Base-by-base conservation (phyloP, 2,329 filamentous ascomycete species). In the Apiospora pterosperma region DNA sequence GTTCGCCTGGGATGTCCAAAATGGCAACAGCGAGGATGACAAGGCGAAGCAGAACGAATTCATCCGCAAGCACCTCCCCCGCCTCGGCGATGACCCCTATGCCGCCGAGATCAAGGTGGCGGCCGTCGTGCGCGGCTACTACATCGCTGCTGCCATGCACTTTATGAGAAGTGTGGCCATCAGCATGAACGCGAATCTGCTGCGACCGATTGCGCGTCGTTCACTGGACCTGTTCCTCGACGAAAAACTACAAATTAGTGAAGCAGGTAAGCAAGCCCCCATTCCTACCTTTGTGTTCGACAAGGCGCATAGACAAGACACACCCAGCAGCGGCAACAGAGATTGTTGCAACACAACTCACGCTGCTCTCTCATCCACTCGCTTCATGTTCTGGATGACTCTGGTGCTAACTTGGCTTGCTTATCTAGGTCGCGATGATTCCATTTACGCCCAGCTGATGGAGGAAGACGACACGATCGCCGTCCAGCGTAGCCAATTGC, bases 101-200 rank as follows among this genome's bases (percentile, higher is more conserved):
- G 73, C 80, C 1, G 75, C 78, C 0, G 90, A 92, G 71, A 75
- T 93, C 0, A 79, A 83, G 10, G 85, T 90, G 0, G 84, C 90
- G 0, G 82, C 88, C 0, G 87, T 87, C 4, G 82, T 92, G 55
- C 80, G 89, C 0, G 89, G 85, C 0, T 93, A 93, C 74, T 93
- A 93, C 71, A 81, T 86, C 59, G 84, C 90, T 5, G 90, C 91
- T 0, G 84, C 87, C 0, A 77, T 82, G 38, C 84, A 90, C 1
- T 90, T 92, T 69, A 81, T 87, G 0, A 90, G 93, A 34, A 72
- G 73, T 0, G 70, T 84, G 0, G 72, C 74, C 0, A 73, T 76
- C 68, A 71, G 70, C 36, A 71, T 76, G 10, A 76, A 75, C 42
- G 70, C 72, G 19, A 66, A 69, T 19, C 64, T 76, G 12, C 70